Base-by-base conservation (phyloP, 2,329 filamentous ascomycete genomes). In the Aspergillus calidoustus region DNA sequence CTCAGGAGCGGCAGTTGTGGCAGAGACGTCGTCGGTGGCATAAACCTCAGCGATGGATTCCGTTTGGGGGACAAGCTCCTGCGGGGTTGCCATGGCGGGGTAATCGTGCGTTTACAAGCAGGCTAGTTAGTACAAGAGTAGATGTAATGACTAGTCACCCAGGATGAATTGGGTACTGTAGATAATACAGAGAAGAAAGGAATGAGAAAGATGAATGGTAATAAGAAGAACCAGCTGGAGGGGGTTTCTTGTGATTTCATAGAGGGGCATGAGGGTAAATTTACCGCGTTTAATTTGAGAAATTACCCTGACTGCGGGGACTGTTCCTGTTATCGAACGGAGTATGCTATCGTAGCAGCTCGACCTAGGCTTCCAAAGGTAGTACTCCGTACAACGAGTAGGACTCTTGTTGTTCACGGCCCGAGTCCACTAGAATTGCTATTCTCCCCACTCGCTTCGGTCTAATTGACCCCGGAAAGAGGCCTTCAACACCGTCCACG, bases 1-100 rank as follows among this genome's bases (percentile, higher is more conserved):
- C 28, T 83, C 80, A 7, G 84, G 75, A 19, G 95, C 79, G 47
- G 90, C 87, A 71, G 91, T 86, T 38, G 84, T 79, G 4, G 91
- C 88, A 74, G 97, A 96, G 72, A 93, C 79, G 51, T 90, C 88
- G 75, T 92, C 87, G 34, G 87, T 80, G 22, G 92, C 90, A 80
- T 98, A 98, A 73, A 97, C 92, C 75, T 94, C 90, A 68, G 87
- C 82, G 69, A 97, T 83, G 30, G 90, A 89, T 68, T 84, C 85
- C 60, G 91, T 90, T 66, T 90, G 86, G 62, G 93, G 93, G 56
- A 97, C 92, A 56, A 80, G 73, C 64, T 79, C 77, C 57, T 77
- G 74, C 64, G 74, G 74, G 71, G 74, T 64, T 38, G 75, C 68
- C 77, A 80, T 79, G 68, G 73, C 62, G 72, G 69, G 69, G 71